Base-by-base conservation (phyloP, 441 rosid species). In the Euphorbia corollata region DNA sequence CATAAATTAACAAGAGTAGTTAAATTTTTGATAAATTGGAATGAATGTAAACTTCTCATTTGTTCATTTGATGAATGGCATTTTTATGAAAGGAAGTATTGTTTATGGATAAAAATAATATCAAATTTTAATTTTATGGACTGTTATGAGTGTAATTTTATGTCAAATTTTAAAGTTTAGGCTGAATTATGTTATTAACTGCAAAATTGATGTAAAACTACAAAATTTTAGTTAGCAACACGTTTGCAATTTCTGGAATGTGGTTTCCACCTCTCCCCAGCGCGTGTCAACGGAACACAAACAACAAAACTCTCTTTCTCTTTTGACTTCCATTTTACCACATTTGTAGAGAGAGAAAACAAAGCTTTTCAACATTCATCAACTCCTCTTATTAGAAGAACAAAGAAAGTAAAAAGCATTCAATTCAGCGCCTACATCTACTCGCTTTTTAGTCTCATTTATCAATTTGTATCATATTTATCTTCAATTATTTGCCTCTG, bases 291-390 rank as follows among this genome's bases (percentile, higher is more conserved):
- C 50, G 12, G 32, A 39, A 61, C 51, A 61, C 51, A 41, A 24
- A 38, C 24, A 18, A 32, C 64, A 8, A 43, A 43, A 53, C 63
- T 66, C 55, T 22, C 55, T 61, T 58, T 60, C 30, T 63, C 68
- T 56, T 53, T 69, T 39, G 73, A 68, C 77, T 69, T 59, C 60
- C 73, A 68, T 59, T 63, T 24, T 48, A 19, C 58, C 69, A 34
- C 4, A 48, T 11, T 67, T 13, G 32, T 27, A 27, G 32, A 27
- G 32, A 27, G 32, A 27, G 32, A 27, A 4, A 27, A 27, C 32
- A 27, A 27, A 27, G 32, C 32, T 27, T 1, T 27, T 27, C 73
- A 64, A 53, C 59, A 58, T 64, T 63, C 57, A 50, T 50, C 8
- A 74, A 43, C 62, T 18, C 27, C 64, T 18, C 19, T 59, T 47